Percentiles rank a stretch among this genome's conserved stretches.
phyloP scores from a whole-genome alignment of 2,329 filamentous ascomycete species.

The Trichoderma pleuroti region DNA sequence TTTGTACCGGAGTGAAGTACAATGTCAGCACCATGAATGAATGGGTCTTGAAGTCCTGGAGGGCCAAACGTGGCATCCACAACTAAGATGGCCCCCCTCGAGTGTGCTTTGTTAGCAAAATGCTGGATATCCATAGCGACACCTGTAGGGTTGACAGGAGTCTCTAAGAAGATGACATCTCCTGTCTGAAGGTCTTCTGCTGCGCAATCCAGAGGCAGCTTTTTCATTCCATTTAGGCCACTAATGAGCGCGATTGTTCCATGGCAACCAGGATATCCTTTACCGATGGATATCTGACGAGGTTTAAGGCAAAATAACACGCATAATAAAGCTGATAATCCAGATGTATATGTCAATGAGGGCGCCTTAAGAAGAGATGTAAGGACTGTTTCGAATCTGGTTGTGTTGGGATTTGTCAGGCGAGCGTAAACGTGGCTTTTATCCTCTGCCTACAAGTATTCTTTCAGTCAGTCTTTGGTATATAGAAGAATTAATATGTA shows the following conservation, averaged over 20 bases:
- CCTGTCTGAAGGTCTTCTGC: constrained; percentile 65
- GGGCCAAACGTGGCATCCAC: constrained; percentile 93
- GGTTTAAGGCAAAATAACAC: constrained; percentile 79
- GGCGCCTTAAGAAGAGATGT: constrained; percentile 67
- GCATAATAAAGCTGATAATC: constrained; percentile 84
- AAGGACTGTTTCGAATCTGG: constrained; percentile 81
- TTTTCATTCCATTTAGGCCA: constrained; percentile 71
- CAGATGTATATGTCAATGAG: constrained; percentile 74
- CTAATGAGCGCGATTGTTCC: constrained; percentile 71
- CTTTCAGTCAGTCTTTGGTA: constrained; percentile 11
- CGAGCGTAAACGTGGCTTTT: constrained; percentile 75
- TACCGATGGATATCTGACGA: constrained; percentile 73
- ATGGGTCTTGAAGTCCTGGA: constrained; percentile 83
- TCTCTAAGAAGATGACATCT: constrained; percentile 88
- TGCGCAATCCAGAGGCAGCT: constrained; percentile 67
- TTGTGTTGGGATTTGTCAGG: constrained; percentile 70
- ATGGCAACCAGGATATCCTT: constrained; percentile 91
- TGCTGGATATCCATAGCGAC: constrained; percentile 68
- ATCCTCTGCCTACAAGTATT: constrained; percentile 25
- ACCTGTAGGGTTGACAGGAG: constrained; percentile 87
- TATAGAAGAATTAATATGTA: accelerated
- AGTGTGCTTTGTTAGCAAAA: constrained; percentile 70
- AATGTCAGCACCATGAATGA: constrained; percentile 74
- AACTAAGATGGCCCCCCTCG: constrained; percentile 68
- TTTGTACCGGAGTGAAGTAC: constrained; percentile 96